phyloP scores from a whole-genome alignment of 1,284 basidiomycete species.

The Sutorius eximius region DNA sequence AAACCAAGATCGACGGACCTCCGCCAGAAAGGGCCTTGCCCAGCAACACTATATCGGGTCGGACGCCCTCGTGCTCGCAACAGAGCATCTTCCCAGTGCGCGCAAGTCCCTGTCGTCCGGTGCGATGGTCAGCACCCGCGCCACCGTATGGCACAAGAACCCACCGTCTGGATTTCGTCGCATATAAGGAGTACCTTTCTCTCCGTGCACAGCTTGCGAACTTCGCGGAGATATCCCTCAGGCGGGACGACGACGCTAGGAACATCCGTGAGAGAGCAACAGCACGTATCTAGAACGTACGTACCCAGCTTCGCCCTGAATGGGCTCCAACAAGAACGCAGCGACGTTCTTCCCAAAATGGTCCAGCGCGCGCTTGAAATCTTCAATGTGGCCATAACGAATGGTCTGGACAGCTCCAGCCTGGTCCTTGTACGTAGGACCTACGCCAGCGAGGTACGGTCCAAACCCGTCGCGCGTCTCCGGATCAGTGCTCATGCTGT shows the following conservation, averaged over 20 bases:
- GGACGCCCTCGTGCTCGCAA: constrained; percentile 85
- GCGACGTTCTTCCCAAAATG: constrained; percentile 84
- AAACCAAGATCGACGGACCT: constrained; percentile 44
- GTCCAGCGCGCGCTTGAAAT: constrained; percentile 82
- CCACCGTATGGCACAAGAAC: constrained; percentile 14
- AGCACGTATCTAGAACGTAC: constrained; percentile 30
- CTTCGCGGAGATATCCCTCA: constrained; percentile 81
- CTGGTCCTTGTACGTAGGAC: constrained; percentile 67
- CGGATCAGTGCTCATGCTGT: constrained; percentile 93
- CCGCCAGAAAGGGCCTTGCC: constrained; percentile 97
- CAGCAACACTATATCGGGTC: constrained; percentile 91
- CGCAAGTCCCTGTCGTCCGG: constrained; percentile 62
- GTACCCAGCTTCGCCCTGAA: constrained; percentile 97
- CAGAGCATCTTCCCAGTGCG: constrained; percentile 88
- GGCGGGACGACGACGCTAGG: constrained; percentile 87
- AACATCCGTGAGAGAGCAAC: constrained; percentile 3
- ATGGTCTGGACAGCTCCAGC: constrained; percentile 56
- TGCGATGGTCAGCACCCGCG: neutral
- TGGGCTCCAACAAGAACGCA: constrained; percentile 95
- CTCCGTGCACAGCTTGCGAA: constrained; percentile 85
- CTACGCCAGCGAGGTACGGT: constrained; percentile 85
- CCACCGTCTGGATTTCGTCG: constrained; percentile 95
- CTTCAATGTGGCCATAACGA: constrained; percentile 80
- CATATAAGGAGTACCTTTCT: constrained; percentile 95
- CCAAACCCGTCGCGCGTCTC: constrained; percentile 88